Percentiles rank a stretch among this genome's conserved stretches.
phyloP scores from a whole-genome alignment of 306 rosid species.

The Vicia faba region DNA sequence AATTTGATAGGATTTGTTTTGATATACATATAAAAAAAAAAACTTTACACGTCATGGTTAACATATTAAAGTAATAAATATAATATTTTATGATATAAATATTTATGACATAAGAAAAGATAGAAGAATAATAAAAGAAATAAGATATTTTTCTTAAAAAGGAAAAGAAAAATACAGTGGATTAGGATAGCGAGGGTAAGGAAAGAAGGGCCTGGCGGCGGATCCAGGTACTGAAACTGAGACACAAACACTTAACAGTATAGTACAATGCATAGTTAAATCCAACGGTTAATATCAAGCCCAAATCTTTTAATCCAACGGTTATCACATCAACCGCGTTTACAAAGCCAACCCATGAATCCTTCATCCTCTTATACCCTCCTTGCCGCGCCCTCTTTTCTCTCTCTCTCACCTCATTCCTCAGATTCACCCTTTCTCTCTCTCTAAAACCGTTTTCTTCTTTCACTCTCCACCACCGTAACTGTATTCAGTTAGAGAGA shows the following conservation, averaged over 20 bases:
- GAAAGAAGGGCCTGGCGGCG: slow-evolving; percentile 16
- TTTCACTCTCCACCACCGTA: slow-evolving; percentile 9
- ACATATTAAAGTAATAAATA: no score
- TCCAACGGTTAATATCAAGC: slow-evolving; percentile 48
- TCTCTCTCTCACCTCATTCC: slow-evolving; percentile 36
- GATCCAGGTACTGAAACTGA: slow-evolving; percentile 28
- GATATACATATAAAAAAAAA: no score
- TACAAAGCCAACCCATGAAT: slow-evolving; percentile 61
- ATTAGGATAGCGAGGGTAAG: slow-evolving; percentile 1
- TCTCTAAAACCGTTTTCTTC: slow-evolving; percentile 35
- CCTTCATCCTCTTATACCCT: slow-evolving; percentile 58
- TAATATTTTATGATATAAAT: no score
- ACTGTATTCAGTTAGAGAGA: background rate
- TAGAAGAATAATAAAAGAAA: no score
- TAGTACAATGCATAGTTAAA: slow-evolving; percentile 11
- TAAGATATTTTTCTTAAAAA: background rate
- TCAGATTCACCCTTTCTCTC: slow-evolving; percentile 46
- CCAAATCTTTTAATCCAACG: slow-evolving; percentile 48
- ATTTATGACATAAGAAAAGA: no score
- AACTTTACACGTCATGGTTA: no score
- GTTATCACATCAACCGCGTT: slow-evolving; percentile 53
- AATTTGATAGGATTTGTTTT: no score
- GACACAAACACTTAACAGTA: background rate
- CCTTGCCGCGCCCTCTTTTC: slow-evolving; percentile 34
- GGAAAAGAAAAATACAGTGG: background rate